Base-by-base conservation (phyloP, 352 stramenopile species). In the Phytophthora rubi region DNA sequence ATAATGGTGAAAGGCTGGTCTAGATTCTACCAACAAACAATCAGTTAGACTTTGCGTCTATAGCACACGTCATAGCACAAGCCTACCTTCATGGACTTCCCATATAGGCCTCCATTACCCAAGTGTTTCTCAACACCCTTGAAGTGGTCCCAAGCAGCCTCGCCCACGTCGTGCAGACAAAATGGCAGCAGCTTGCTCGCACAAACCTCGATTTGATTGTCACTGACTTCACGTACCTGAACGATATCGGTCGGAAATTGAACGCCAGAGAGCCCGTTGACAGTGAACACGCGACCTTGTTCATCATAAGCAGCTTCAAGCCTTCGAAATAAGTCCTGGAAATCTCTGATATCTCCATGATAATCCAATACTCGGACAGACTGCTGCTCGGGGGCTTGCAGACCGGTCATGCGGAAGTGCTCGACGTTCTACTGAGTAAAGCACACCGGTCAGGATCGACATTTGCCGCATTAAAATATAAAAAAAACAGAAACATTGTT, bases 181-280 rank as follows among this genome's bases (percentile, higher is more conserved):
- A 73, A 76, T 9, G 70, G 70, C 10, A 76, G 23, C n/a, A 70
- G 15, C 30, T 73, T 73, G 47, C 44, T 70, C 9, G 47, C 53
- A 9, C 65, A 65, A 10, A 73, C 6, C 33, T 73, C 65, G 6
- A 70, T 15, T 33, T 73, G 51, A 12, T 47, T 64, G 35, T 35
- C 60, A 33, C 48, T 30, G 16, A 49, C 33, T 47, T 71, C 35
- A 42, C 54, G 67, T 26, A 79, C 58, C 0, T 64, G 57, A 13
- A 73, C 30, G 13, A 61, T 55, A 8, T 64, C 23, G 6, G 49
- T 54, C 4, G 49, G 12, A 45, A 49, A 12, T 15, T 60, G 37
- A 26, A 45, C n/a, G 21, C 48, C 13, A 15, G 51, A 44, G 35
- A 73, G 53, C 16, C 58, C 48, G 16, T 55, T 73, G 12, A 45